Conservation (phyloP, 352 stramenopile species). For the Phytophthora foliorum region DNA sequence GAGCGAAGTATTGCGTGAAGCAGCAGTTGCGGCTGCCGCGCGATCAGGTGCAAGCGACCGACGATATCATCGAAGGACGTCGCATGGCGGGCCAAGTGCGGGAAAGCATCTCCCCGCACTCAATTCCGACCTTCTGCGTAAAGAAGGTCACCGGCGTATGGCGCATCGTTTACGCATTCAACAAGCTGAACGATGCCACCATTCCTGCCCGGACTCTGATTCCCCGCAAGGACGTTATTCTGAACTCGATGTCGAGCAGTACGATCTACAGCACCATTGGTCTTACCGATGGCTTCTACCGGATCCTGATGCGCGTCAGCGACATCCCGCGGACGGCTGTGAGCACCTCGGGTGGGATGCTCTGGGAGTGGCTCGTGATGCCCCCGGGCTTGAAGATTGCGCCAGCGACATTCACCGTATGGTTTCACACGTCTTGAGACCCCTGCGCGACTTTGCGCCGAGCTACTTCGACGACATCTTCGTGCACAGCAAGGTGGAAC, state of each 20-base stretch:
- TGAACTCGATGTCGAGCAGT: not conserved
- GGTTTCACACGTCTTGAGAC: not conserved
- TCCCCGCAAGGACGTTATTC: conserved; percentile 8
- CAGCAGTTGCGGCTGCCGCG: too few relatives aligned
- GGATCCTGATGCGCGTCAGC: conserved; percentile 18
- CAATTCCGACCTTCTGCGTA: not conserved
- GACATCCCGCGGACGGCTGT: conserved; percentile 39
- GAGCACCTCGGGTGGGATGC: conserved; percentile 41
- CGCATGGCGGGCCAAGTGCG: too few relatives aligned
- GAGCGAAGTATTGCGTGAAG: not conserved
- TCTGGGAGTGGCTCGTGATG: conserved; percentile 43
- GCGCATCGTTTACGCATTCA: not conserved
- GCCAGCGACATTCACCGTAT: not conserved
- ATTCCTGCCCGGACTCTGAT: not conserved
- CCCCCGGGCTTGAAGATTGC: conserved; percentile 16
- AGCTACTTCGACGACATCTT: too few relatives aligned
- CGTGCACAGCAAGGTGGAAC: too few relatives aligned
- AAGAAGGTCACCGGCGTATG: not conserved
- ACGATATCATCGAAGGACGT: not conserved
- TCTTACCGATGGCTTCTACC: conserved; percentile 23
- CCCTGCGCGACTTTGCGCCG: too few relatives aligned
- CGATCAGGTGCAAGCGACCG: not conserved
- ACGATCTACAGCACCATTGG: conserved; percentile 10
- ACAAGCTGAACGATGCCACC: not conserved
- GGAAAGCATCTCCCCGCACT: not conserved